phyloP scores from a whole-genome alignment of 768 basidiomycete genomes.

The Lyophyllum atratum region DNA sequence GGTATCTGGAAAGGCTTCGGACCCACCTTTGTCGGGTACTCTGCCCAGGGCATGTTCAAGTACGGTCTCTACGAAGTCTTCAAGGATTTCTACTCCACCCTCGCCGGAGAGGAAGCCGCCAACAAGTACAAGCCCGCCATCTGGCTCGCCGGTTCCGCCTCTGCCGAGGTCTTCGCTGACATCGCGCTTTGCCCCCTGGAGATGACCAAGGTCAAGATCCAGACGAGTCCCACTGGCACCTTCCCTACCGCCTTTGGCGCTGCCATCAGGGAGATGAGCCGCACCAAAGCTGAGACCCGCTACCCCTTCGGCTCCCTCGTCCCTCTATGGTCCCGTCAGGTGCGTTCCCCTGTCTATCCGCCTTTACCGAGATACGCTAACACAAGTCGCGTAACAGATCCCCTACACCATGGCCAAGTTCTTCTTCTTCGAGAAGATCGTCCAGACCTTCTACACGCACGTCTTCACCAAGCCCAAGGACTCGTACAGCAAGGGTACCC shows the following conservation, averaged over 20 bases:
- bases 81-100: constrained; percentile 92
- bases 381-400: constrained; percentile 50
- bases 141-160: constrained; percentile 93
- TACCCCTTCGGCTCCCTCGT: constrained; percentile 86
- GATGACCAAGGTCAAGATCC: constrained; percentile 92
- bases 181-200: constrained; percentile 95
- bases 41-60: constrained; percentile 97
- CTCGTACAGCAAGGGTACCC: constrained; percentile 76
- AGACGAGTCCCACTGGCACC: constrained; percentile 72
- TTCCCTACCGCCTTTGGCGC: constrained; percentile 78
- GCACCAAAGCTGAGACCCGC: constrained; percentile 68
- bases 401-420: constrained; percentile 99
- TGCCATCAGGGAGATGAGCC: constrained; percentile 71
- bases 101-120: constrained; percentile 81
- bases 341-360: constrained; percentile 23
- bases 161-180: constrained; percentile 95
- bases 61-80: constrained; percentile 97
- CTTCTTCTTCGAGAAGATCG: constrained; percentile 92
- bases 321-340: constrained; percentile 89
- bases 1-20: constrained; percentile 96
- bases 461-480: constrained; percentile 83
- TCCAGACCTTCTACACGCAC: constrained; percentile 84
- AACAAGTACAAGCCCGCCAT: constrained; percentile 85
- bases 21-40: constrained; percentile 92
- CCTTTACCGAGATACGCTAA: neutral